Conservation (phyloP, 495 filamentous ascomycete species). For the Talaromyces wortmannii region DNA sequence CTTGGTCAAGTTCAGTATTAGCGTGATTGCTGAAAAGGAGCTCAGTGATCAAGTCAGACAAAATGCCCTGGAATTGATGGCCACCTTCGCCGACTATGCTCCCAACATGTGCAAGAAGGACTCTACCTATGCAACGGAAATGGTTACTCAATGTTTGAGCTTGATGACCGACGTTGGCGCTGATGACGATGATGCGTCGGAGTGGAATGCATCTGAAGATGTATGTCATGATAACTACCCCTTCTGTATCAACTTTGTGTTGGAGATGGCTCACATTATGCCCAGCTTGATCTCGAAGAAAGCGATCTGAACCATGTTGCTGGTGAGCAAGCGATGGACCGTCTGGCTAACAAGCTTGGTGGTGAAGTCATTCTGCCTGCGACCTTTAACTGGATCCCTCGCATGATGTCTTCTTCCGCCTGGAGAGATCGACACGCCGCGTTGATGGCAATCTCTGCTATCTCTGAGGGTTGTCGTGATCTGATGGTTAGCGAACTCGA, state of each 20-base stretch:
- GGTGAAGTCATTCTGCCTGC: conserved; percentile 79
- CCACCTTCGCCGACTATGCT: conserved; percentile 93
- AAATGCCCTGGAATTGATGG: conserved; percentile 94
- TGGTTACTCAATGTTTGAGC: conserved; percentile 98
- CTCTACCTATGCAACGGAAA: conserved; percentile 78
- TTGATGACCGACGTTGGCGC: conserved; percentile 98
- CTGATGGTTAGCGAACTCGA: conserved; percentile 92
- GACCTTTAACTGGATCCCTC: conserved; percentile 94
- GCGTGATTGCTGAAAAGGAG: conserved; percentile 92
- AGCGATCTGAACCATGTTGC: conserved; percentile 97
- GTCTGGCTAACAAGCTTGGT: conserved; percentile 94
- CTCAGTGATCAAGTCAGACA: conserved; percentile 83
- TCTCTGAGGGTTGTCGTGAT: conserved; percentile 94
- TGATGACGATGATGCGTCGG: conserved; percentile 90
- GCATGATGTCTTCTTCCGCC: conserved; percentile 91
- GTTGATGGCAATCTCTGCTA: conserved; percentile 98
- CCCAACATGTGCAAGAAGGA: conserved; percentile 94
- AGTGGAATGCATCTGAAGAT: conserved; percentile 93
- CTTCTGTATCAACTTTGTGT: neutral
- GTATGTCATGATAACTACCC: conserved; percentile 39
- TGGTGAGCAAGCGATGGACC: conserved; percentile 98
- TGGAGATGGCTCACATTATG: conserved; percentile 5
- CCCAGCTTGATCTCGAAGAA: conserved; percentile 82
- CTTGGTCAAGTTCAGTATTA: conserved; percentile 85
- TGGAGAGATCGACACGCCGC: conserved; percentile 97